Percentiles rank a stretch among this genome's conserved stretches.
phyloP scores from a whole-genome alignment of 1,139 yeast species.

The Geotrichum citri-aurantii region DNA sequence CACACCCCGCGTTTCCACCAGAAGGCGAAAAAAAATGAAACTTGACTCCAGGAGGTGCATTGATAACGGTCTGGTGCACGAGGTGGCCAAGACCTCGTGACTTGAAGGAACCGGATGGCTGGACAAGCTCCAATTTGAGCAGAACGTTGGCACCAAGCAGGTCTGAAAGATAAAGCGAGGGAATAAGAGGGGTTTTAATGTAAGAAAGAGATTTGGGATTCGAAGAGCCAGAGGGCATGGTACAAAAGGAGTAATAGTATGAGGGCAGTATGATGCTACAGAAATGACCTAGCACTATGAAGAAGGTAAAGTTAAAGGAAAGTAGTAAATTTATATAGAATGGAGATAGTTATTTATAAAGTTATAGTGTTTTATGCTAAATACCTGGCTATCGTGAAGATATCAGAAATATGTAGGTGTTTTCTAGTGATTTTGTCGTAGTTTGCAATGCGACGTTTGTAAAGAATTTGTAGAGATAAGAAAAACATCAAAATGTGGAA shows the following conservation, averaged over 20 bases:
- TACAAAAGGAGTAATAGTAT: background rate
- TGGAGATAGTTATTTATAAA: too few relatives aligned
- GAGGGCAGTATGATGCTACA: too few relatives aligned
- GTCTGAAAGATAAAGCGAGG: slow-evolving; percentile 29
- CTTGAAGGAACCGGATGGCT: slow-evolving; percentile 65
- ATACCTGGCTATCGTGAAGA: too few relatives aligned
- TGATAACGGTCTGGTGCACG: slow-evolving; percentile 29
- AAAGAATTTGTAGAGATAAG: too few relatives aligned
- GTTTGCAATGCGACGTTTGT: too few relatives aligned
- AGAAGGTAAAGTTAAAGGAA: too few relatives aligned
- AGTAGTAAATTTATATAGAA: too few relatives aligned
- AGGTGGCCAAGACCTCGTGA: slow-evolving; percentile 43
- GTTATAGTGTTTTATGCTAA: too few relatives aligned
- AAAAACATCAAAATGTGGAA: too few relatives aligned
- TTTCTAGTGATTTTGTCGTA: too few relatives aligned
- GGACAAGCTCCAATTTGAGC: slow-evolving; percentile 57
- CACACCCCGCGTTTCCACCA: slow-evolving; percentile 79
- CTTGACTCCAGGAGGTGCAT: slow-evolving; percentile 22
- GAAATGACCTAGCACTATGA: too few relatives aligned
- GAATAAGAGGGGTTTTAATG: slow-evolving; percentile 33
- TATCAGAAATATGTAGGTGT: too few relatives aligned
- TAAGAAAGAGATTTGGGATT: slow-evolving; percentile 23
- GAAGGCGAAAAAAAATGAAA: slow-evolving; percentile 58
- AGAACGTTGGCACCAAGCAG: slow-evolving; percentile 39
- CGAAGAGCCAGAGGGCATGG: background rate